Conservation (phyloP, 1,284 basidiomycete species). For the Pseudozyma pruni region DNA sequence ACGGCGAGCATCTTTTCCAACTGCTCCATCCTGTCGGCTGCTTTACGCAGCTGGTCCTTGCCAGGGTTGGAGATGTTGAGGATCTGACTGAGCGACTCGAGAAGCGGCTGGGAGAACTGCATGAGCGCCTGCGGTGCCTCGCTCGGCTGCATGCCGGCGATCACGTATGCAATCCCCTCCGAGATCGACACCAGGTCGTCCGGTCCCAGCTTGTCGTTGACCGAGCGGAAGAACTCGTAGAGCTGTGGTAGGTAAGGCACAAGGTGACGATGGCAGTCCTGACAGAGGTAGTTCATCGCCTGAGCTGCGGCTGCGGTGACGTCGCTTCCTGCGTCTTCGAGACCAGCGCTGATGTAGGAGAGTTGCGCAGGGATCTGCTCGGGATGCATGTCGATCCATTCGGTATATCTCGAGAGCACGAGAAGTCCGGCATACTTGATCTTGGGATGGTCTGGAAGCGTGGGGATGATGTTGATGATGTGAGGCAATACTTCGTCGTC, state of each 20-base stretch:
- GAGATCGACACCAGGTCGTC: slow-evolving; percentile 91
- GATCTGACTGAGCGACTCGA: slow-evolving; percentile 70
- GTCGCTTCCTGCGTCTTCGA: slow-evolving; percentile 72
- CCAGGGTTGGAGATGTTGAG: slow-evolving; percentile 51
- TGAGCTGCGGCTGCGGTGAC: slow-evolving; percentile 94
- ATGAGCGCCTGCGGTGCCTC: slow-evolving; percentile 83
- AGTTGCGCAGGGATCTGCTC: slow-evolving; percentile 86
- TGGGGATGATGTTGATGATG: slow-evolving; percentile 93
- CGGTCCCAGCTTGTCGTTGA: slow-evolving; percentile 80
- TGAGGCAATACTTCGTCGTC: slow-evolving; percentile 89
- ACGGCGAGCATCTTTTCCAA: slow-evolving; percentile 59
- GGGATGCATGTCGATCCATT: slow-evolving; percentile 93
- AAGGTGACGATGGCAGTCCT: slow-evolving; percentile 90
- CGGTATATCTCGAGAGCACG: slow-evolving; percentile 94
- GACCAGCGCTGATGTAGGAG: slow-evolving; percentile 90
- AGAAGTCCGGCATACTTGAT: slow-evolving; percentile 95
- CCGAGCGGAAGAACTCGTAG: slow-evolving; percentile 84
- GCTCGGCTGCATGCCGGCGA: slow-evolving; percentile 85
- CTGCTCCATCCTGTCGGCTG: slow-evolving; percentile 74
- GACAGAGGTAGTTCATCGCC: slow-evolving; percentile 94
- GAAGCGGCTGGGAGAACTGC: slow-evolving; percentile 77
- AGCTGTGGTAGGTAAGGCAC: slow-evolving; percentile 90
- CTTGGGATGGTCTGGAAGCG: slow-evolving; percentile 86
- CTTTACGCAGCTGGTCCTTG: slow-evolving; percentile 75
- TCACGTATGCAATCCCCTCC: slow-evolving; percentile 93